These are phyloP conservation scores for Hanseniaspora valbyensis DNA, from an alignment of 805 yeast species.

Conservation along the genomic window DNA sequence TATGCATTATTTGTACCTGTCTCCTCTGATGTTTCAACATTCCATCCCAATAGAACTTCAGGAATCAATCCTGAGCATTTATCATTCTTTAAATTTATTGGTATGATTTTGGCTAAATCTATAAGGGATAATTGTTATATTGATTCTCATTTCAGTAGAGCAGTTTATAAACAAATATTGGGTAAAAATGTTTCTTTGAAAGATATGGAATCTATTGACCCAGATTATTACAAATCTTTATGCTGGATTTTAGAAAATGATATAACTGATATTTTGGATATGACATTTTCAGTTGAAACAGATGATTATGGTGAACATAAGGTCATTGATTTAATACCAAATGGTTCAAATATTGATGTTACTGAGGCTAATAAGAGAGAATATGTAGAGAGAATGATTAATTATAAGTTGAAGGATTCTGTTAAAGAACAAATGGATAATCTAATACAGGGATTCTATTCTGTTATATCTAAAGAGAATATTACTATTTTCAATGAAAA, in stretches of 20 bases:
- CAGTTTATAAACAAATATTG: slow-evolving; percentile 79
- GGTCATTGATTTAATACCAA: slow-evolving; percentile 65
- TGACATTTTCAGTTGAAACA: slow-evolving; percentile 84
- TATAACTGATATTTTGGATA: slow-evolving; percentile 88
- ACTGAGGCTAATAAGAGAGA: slow-evolving; percentile 86
- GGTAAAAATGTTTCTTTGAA: slow-evolving; percentile 72
- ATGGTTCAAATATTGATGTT: slow-evolving; percentile 75
- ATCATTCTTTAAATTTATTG: slow-evolving; percentile 87
- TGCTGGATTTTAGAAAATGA: slow-evolving; percentile 96
- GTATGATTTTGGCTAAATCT: slow-evolving; percentile 89
- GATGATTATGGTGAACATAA: slow-evolving; percentile 90
- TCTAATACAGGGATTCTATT: slow-evolving; percentile 78
- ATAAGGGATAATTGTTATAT: slow-evolving; percentile 73
- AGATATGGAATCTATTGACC: slow-evolving; percentile 88
- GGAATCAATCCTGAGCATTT: slow-evolving; percentile 88
- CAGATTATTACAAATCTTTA: slow-evolving; percentile 82
- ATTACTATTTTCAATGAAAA: slow-evolving; percentile 88
- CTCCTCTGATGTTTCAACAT: slow-evolving; percentile 71
- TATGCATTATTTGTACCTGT: slow-evolving; percentile 87
- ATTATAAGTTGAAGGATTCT: slow-evolving; percentile 70
- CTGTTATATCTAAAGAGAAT: slow-evolving; percentile 72
- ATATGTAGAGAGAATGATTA: slow-evolving; percentile 76
- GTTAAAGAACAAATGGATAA: slow-evolving; percentile 80
- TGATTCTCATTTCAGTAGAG: slow-evolving; percentile 91
- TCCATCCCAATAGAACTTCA: slow-evolving; percentile 89